Evolutionary conservation across 2,329 filamentous ascomycete genomes (phyloP).

Genomic region (Fusarium guadeloupense): DNA sequence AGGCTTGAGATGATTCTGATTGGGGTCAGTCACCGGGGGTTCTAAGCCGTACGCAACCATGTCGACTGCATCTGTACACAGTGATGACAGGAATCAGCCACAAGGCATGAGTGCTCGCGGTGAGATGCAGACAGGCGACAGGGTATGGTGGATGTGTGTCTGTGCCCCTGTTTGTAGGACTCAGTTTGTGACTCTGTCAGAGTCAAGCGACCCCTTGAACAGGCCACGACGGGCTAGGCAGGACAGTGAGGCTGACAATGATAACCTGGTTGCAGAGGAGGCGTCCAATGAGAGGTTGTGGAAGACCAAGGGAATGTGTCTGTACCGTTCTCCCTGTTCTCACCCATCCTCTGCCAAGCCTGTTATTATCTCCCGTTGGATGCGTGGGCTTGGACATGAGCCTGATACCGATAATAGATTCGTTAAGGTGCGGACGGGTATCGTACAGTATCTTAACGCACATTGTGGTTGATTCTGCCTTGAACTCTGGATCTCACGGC

Average conservation of each 20-base stretch:
- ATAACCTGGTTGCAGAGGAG: constrained; percentile 32
- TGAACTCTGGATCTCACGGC: constrained; percentile 7
- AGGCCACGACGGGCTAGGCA: constrained; percentile 31
- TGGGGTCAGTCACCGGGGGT: no score
- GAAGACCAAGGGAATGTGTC: constrained; percentile 29
- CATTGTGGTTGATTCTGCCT: background rate
- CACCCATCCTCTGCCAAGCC: constrained; percentile 16
- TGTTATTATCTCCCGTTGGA: constrained; percentile 33
- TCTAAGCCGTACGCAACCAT: constrained; percentile 35
- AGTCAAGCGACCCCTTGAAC: constrained; percentile 32
- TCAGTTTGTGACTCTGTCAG: constrained; percentile 4
- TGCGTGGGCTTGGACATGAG: background rate
- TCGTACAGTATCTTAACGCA: constrained; percentile 7
- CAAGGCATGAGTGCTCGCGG: constrained; percentile 14
- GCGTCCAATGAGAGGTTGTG: constrained; percentile 36
- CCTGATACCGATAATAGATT: background rate
- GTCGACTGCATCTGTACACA: constrained; percentile 34
- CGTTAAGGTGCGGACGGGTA: constrained; percentile 19
- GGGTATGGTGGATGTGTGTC: constrained; percentile 12
- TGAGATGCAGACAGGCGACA: constrained; percentile 30
- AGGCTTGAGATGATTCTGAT: constrained; percentile 28
- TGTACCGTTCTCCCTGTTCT: constrained; percentile 26
- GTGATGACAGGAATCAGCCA: constrained; percentile 22
- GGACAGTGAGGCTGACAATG: constrained; percentile 42
- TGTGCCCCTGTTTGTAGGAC: constrained; percentile 25